Percentiles rank a stretch among this genome's conserved stretches.
Conservation (phyloP, 2,329 filamentous ascomycete genomes). For the Falciphora oryzae region DNA sequence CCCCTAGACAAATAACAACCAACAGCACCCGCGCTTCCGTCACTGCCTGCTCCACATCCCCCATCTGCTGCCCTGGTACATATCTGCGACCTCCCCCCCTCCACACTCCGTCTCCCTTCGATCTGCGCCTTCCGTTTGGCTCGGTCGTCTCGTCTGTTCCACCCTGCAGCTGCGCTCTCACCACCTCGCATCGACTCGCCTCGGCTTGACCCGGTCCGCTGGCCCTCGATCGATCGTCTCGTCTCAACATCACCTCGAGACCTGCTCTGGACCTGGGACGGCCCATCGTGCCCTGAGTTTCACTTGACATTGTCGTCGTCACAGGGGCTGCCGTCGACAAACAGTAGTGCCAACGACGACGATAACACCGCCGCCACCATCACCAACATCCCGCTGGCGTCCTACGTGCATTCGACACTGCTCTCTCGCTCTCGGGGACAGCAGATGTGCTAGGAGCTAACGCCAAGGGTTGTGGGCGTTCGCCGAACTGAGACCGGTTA, state of each 20-base stretch:
- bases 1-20: neutral
- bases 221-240: neutral
- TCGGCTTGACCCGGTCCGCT: neutral
- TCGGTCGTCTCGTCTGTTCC: neutral
- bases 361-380: no score
- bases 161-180: conserved; percentile 1
- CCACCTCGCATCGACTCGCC: neutral
- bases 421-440: neutral
- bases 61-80: conserved; percentile 1
- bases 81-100: conserved; percentile 1
- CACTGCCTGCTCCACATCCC: neutral
- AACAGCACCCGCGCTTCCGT: neutral
- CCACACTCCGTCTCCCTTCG: neutral
- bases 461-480: neutral
- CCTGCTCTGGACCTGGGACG: neutral
- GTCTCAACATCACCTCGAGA: neutral
- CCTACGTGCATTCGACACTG: neutral
- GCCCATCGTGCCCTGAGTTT: neutral
- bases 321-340: neutral
- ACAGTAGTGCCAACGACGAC: neutral
- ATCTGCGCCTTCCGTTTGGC: neutral
- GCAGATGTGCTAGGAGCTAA: conserved; percentile 9
- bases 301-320: neutral
- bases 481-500: conserved; percentile 23
- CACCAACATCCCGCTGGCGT: neutral